A percentile compares a stretch with the other conserved stretches of the same genome.
Conservation (phyloP, 2,329 filamentous ascomycete genomes). For the Fragosphaeria purpurea region DNA sequence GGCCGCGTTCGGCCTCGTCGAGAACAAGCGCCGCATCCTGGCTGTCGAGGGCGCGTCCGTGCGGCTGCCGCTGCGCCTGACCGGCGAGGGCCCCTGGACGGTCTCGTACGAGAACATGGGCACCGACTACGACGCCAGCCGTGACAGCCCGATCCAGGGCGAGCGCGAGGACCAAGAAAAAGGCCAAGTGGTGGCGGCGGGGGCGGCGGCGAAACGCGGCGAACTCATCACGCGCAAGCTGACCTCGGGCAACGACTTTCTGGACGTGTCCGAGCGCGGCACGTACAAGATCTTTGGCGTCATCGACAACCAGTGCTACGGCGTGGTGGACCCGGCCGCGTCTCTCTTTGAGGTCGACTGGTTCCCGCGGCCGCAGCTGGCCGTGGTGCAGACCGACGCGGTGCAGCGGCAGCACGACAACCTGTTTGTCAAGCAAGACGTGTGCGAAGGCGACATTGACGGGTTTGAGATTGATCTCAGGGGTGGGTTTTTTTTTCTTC, state of each 20-base stretch:
- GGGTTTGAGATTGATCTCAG: constrained; percentile 70
- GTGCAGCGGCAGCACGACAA: constrained; percentile 39
- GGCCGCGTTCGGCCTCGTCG: constrained; percentile 74
- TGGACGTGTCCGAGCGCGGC: constrained; percentile 58
- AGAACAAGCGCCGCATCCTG: constrained; percentile 64
- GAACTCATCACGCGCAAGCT: constrained; percentile 37
- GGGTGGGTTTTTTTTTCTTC: constrained; percentile 39
- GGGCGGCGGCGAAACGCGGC: constrained; percentile 24
- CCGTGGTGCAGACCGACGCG: constrained; percentile 54
- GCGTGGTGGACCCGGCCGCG: constrained; percentile 63
- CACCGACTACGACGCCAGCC: background rate
- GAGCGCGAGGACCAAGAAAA: too few relatives aligned
- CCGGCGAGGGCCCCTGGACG: constrained; percentile 76
- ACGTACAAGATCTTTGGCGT: constrained; percentile 73
- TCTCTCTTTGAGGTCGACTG: constrained; percentile 72
- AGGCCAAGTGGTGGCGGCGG: constrained; percentile 6
- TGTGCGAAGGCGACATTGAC: constrained; percentile 93
- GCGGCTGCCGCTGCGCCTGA: constrained; percentile 70
- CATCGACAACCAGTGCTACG: constrained; percentile 70
- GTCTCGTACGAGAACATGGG: constrained; percentile 61
- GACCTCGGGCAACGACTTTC: constrained; percentile 52
- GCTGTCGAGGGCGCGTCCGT: constrained; percentile 68
- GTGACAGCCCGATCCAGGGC: too few relatives aligned
- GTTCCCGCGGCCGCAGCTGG: constrained; percentile 70
- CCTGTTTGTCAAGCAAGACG: constrained; percentile 62